Percentiles rank a stretch among this genome's conserved stretches.
Evolutionary conservation across 1,139 yeast genomes (phyloP).

Genomic region (Debaryomyces fabryi): DNA sequence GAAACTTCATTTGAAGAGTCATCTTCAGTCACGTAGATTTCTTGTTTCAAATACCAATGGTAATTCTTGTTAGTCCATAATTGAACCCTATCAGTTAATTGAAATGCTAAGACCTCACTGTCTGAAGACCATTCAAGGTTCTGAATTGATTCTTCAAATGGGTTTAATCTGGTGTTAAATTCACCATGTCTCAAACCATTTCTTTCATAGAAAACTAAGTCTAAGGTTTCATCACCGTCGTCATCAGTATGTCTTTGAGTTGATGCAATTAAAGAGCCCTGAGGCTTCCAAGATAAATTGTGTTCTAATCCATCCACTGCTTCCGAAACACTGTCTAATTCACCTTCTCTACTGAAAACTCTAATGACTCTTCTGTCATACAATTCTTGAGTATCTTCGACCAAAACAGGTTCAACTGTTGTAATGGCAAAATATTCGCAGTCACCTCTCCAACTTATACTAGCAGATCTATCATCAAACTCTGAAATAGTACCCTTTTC

Average conservation of each 20-base stretch:
- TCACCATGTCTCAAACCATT: conserved; percentile 94
- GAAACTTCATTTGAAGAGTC: conserved; percentile 35
- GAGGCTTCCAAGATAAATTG: conserved; percentile 83
- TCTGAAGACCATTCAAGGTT: conserved; percentile 79
- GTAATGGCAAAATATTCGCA: conserved; percentile 79
- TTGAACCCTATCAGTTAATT: conserved; percentile 62
- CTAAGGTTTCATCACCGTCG: conserved; percentile 51
- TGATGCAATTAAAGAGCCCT: conserved; percentile 84
- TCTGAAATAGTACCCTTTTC: conserved; percentile 67
- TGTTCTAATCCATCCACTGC: conserved; percentile 85
- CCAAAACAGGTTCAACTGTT: conserved; percentile 55
- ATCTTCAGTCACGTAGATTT: conserved; percentile 43
- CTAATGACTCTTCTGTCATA: conserved; percentile 75
- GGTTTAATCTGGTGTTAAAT: conserved; percentile 66
- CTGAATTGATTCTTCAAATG: conserved; percentile 47
- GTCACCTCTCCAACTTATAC: conserved; percentile 94
- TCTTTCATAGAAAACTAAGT: conserved; percentile 82
- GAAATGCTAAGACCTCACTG: conserved; percentile 77
- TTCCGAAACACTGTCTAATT: conserved; percentile 81
- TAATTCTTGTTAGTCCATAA: conserved; percentile 92
- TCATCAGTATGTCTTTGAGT: conserved; percentile 62
- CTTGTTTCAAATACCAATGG: conserved; percentile 94
- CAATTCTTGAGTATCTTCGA: conserved; percentile 43
- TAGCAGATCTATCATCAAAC: conserved; percentile 48
- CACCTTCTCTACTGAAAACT: conserved; percentile 80